Evolutionary conservation across 176 grass and related monocot genomes (phyloP).

Genomic region (Paspalum notatum): DNA sequence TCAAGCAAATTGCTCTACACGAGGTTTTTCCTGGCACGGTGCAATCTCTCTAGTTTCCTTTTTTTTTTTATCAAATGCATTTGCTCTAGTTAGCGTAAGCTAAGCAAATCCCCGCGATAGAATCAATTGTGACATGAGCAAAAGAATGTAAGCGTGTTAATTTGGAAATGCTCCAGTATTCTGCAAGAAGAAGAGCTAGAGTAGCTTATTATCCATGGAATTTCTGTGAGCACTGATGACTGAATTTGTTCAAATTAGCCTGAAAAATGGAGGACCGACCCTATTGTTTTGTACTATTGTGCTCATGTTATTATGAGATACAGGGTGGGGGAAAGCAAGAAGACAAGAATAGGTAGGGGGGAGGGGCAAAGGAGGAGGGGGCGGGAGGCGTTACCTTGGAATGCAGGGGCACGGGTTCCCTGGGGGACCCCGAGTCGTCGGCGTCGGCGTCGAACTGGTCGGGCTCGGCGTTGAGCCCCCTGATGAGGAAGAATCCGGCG

Average conservation of each 20-base stretch:
- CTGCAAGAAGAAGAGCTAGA: not conserved
- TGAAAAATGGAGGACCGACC: not conserved
- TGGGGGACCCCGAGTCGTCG: conserved; percentile 23
- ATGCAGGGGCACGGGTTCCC: conserved; percentile 35
- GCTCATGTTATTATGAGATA: too few species aligned
- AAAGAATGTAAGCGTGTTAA: not conserved
- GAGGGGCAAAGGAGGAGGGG: not conserved
- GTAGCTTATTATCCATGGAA: not conserved
- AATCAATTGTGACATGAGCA: not conserved
- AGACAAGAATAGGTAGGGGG: not conserved
- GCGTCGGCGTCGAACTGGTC: conserved; percentile 47
- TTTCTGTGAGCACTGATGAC: not conserved
- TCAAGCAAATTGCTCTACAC: not conserved
- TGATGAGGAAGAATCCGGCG: conserved; percentile 93
- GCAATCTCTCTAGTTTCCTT: not conserved
- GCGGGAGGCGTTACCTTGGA: conserved; percentile 40
- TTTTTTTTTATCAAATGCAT: not conserved
- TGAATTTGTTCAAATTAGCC: not conserved
- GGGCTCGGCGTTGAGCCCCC: conserved; percentile 59
- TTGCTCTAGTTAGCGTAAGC: not conserved
- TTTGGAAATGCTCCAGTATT: not conserved
- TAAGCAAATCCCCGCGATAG: too few species aligned
- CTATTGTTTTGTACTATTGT: too few species aligned
- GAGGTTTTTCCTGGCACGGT: too few species aligned
- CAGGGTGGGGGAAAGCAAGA: too few species aligned